Percentiles rank a stretch among this genome's conserved stretches.
Evolutionary conservation across 2,329 filamentous ascomycete genomes (phyloP).

Genomic region (Clonostachys rhizophaga): DNA sequence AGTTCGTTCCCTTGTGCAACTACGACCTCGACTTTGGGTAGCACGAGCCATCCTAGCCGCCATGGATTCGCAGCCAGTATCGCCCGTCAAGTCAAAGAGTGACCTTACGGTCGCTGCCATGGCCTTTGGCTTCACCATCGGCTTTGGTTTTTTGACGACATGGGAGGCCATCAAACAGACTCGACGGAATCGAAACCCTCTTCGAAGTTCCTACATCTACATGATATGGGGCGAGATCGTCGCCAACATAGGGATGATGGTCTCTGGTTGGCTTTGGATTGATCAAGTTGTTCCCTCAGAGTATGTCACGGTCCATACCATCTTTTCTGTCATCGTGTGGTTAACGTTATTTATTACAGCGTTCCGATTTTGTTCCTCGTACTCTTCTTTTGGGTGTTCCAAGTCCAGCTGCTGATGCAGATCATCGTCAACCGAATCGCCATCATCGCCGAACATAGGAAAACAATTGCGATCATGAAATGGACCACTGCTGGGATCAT

Average conservation of each 20-base stretch:
- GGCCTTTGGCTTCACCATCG: constrained; percentile 25
- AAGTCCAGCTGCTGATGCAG: constrained; percentile 46
- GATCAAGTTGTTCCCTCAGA: constrained; percentile 21
- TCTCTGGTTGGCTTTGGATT: constrained; percentile 33
- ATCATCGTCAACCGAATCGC: constrained; percentile 51
- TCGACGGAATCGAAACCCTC: constrained; percentile 22
- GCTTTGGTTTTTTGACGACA: constrained; percentile 32
- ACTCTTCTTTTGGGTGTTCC: constrained; percentile 32
- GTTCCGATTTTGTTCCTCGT: constrained; percentile 26
- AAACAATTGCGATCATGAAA: constrained; percentile 33
- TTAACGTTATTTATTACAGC: constrained; percentile 6
- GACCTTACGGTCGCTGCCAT: constrained; percentile 21
- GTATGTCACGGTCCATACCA: constrained; percentile 7
- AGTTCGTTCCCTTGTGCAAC: no score
- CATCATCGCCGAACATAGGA: constrained; percentile 36
- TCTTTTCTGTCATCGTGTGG: neutral
- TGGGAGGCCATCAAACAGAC: constrained; percentile 36
- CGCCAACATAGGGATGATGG: constrained; percentile 27
- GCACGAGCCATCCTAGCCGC: no score
- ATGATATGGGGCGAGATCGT: constrained; percentile 41
- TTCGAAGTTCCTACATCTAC: constrained; percentile 30
- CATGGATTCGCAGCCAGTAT: no score
- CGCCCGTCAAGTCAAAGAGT: constrained; percentile 2
- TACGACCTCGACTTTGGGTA: no score
- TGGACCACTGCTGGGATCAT: constrained; percentile 38